phyloP scores from a whole-genome alignment of 2,329 filamentous ascomycete species.

The Cryphonectria japonica region DNA sequence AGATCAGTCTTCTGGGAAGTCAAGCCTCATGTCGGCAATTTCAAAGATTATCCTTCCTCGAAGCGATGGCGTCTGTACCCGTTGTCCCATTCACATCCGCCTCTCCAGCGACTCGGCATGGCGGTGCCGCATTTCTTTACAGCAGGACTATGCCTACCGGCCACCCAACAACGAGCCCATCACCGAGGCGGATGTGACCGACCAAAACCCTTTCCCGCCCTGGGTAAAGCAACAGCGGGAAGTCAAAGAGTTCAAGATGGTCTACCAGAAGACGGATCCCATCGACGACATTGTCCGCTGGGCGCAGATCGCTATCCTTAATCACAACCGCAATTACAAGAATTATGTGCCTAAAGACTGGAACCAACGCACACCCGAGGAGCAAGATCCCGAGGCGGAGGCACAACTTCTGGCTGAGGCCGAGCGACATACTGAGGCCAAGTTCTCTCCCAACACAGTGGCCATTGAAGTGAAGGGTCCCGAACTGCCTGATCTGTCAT shows the following conservation, averaged over 20 bases:
- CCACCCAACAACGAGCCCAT: slow-evolving; percentile 45
- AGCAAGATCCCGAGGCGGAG: slow-evolving; percentile 26
- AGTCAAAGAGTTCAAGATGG: slow-evolving; percentile 64
- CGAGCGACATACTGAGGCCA: slow-evolving; percentile 54
- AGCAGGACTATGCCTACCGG: slow-evolving; percentile 64
- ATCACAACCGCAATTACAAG: slow-evolving; percentile 59
- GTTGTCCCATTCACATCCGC: slow-evolving; percentile 81
- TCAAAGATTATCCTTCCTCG: slow-evolving; percentile 73
- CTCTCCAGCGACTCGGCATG: slow-evolving; percentile 64
- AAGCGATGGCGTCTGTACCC: slow-evolving; percentile 73
- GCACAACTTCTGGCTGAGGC: slow-evolving; percentile 38
- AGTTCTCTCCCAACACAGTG: slow-evolving; percentile 84
- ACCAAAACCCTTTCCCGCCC: slow-evolving; percentile 61
- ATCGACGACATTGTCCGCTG: slow-evolving; percentile 71
- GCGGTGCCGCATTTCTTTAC: slow-evolving; percentile 70
- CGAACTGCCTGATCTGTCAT: slow-evolving; percentile 72
- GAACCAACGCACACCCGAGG: slow-evolving; percentile 32
- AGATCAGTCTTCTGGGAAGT: slow-evolving; percentile 85
- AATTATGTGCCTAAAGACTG: slow-evolving; percentile 56
- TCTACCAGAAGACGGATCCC: slow-evolving; percentile 63
- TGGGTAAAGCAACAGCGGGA: slow-evolving; percentile 61
- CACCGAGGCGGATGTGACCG: slow-evolving; percentile 51
- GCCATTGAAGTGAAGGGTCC: slow-evolving; percentile 75
- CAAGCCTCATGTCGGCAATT: slow-evolving; percentile 67
- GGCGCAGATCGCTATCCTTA: slow-evolving; percentile 78